Evolutionary conservation across 495 filamentous ascomycete species (phyloP).

Genomic region (Penicillium longicatenatum): DNA sequence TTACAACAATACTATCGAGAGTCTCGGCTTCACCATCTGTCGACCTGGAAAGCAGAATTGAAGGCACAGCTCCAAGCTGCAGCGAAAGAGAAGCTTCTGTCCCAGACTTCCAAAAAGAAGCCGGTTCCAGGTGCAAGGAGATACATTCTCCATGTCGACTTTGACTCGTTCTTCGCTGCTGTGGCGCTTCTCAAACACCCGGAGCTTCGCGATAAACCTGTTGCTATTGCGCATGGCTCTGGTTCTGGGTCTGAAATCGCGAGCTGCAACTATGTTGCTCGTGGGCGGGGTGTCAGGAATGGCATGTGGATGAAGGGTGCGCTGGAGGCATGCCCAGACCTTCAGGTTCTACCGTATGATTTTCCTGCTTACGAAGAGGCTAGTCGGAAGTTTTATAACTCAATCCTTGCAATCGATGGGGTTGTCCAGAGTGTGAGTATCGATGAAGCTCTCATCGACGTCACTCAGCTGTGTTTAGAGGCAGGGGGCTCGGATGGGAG

Average conservation of each 20-base stretch:
- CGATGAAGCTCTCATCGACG: constrained; percentile 87
- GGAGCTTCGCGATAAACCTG: constrained; percentile 76
- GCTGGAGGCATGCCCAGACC: constrained; percentile 75
- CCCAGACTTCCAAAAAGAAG: constrained; percentile 51
- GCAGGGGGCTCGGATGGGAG: constrained; percentile 68
- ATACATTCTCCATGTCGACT: constrained; percentile 95
- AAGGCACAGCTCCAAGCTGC: constrained; percentile 83
- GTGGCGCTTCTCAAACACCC: constrained; percentile 80
- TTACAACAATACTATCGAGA: constrained; percentile 92
- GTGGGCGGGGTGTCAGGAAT: constrained; percentile 84
- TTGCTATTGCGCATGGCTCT: constrained; percentile 83
- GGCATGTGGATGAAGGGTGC: constrained; percentile 99
- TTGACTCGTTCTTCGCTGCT: constrained; percentile 96
- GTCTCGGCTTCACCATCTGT: constrained; percentile 91
- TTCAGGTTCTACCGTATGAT: constrained; percentile 88
- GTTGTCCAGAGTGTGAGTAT: constrained; percentile 94
- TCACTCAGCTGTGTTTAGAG: constrained; percentile 65
- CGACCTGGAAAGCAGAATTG: constrained; percentile 91
- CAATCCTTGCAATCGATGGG: constrained; percentile 76
- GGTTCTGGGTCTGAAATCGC: constrained; percentile 89
- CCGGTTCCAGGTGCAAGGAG: constrained; percentile 61
- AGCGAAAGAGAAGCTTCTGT: constrained; percentile 65
- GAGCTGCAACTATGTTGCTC: constrained; percentile 92
- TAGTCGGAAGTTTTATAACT: constrained; percentile 82
- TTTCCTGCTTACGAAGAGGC: constrained; percentile 94